Base-by-base conservation (phyloP, 1,139 yeast genomes). In the Yamadazyma atmosphaerica region DNA sequence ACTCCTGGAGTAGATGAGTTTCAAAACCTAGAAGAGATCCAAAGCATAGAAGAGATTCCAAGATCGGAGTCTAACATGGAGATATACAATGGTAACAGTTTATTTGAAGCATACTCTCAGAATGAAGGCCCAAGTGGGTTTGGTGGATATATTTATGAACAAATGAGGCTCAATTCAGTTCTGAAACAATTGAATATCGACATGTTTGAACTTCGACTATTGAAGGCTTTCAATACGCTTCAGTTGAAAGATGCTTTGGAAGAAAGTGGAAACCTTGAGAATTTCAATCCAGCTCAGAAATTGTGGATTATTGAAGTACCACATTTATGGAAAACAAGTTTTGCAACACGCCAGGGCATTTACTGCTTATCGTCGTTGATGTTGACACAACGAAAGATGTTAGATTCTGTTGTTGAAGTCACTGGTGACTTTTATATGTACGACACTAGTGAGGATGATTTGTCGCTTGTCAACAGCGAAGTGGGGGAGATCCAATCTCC, bases 181-280 rank as follows among this genome's bases (percentile, higher is more conserved):
- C 19, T 39, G n/a, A 31, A 32, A 2, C 63, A 56, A 14, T 41
- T 63, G 21, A 40, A 52, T 3, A 42, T 64, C 21, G 42, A 60
- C 17, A 43, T 44, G 12, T 61, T 62, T 36, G 68, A 64, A 39
- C 44, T 48, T 26, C 50, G 60, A 16, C 54, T 63, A 14, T 38
- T 61, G 22, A 53, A 52, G 17, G 61, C 58, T 41, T 64, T 63
- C 47, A 53, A 61, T 28, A 26, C n/a, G 4, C 5, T 19, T 4
- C 15, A 28, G 6, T 21, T 22, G n/a, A 12, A 7, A 14, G 29
- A 14, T 15, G n/a, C 9, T 11, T 5, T 13, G 12, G 11, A 11
- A 9, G 16, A 14, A 17, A 6, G 6, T 17, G 7, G 16, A 6
- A 14, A 26, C n/a, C 4, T 26, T 15, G 10, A 26, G 7, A 16